phyloP scores from a whole-genome alignment of 768 basidiomycete genomes.

The Lentinula raphanica region DNA sequence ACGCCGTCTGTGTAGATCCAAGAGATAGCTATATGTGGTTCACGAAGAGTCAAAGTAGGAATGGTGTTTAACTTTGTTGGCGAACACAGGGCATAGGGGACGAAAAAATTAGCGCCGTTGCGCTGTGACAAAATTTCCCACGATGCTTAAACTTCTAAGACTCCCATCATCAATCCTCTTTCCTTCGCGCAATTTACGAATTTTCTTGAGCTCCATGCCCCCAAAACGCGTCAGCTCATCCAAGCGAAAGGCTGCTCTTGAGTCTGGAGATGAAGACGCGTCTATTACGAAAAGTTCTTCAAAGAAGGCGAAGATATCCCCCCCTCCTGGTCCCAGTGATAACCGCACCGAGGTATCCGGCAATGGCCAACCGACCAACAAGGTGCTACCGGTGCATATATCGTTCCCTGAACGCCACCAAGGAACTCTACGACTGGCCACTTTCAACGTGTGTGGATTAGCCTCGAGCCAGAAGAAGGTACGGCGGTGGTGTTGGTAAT shows the following conservation, averaged over 20 bases:
- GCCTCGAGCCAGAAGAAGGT: constrained; percentile 79
- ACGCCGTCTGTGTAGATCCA: no score
- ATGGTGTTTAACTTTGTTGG: no score
- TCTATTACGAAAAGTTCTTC: constrained; percentile 10
- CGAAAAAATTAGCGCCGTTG: no score
- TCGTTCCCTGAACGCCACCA: constrained; percentile 44
- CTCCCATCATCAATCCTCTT: neutral
- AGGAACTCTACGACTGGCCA: constrained; percentile 49
- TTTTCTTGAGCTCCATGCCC: constrained; percentile 17
- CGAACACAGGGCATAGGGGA: no score
- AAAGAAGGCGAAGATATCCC: constrained; percentile 20
- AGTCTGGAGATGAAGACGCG: constrained; percentile 21
- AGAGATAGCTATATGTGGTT: no score
- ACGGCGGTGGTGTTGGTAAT: neutral
- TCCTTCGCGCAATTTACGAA: neutral
- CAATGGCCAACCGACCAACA: constrained; percentile 66
- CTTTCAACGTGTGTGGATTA: constrained; percentile 82
- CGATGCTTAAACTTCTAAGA: neutral
- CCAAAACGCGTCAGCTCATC: constrained; percentile 23
- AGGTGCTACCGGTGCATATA: constrained; percentile 59
- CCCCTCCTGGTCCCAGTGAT: constrained; percentile 3
- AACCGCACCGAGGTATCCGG: neutral
- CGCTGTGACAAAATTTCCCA: neutral
- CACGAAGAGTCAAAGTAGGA: no score
- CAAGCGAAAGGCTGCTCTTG: constrained; percentile 24